Conservation (phyloP, 106 monocot genomes). For the Posidonia australis region DNA sequence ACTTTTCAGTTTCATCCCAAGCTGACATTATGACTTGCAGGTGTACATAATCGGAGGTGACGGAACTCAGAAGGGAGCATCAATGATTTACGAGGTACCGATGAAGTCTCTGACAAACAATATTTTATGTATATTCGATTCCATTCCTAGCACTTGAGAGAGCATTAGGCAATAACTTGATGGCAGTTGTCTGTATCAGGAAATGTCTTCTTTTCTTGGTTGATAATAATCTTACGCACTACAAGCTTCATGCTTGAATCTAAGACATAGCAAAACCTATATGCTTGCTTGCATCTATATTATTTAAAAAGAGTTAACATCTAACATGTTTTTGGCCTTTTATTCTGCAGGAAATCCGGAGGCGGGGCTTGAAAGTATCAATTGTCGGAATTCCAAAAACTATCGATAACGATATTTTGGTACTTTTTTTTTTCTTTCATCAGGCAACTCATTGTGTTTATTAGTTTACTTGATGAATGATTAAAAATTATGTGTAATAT, state of each 20-base stretch:
- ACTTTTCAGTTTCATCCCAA: neutral
- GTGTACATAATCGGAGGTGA: conserved; percentile 90
- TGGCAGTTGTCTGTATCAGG: no score
- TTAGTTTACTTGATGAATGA: neutral
- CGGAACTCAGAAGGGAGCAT: conserved; percentile 90
- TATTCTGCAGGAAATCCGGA: conserved; percentile 38
- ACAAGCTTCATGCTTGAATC: no score
- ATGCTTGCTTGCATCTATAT: no score
- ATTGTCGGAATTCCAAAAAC: conserved; percentile 72
- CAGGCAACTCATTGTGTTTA: no score
- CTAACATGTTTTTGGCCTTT: neutral
- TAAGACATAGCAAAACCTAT: no score
- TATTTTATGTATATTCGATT: neutral
- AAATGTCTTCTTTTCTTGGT: no score
- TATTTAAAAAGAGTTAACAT: no score
- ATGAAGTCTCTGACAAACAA: neutral
- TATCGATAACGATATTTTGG: conserved; percentile 69
- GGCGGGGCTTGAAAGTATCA: conserved; percentile 51
- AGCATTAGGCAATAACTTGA: no score
- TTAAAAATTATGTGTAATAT: neutral
- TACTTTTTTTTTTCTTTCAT: conserved; percentile 10
- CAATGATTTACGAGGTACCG: conserved; percentile 58
- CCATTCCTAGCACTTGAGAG: no score
- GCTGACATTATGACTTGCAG: conserved; percentile 17
- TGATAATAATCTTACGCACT: no score